phyloP scores from a whole-genome alignment of 441 rosid genomes.

The Croton setiger region DNA sequence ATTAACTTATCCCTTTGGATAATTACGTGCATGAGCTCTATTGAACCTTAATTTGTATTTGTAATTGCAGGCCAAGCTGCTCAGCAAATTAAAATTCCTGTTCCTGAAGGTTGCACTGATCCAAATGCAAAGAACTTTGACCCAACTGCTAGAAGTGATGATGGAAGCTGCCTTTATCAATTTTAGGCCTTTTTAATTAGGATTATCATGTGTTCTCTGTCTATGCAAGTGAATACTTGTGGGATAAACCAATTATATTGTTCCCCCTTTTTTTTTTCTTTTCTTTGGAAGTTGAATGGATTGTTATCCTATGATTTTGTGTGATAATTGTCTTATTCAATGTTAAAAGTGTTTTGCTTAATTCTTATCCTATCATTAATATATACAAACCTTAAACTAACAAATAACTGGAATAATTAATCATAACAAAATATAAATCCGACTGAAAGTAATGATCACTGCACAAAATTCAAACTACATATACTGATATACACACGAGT shows the following conservation, averaged over 20 bases:
- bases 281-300: constrained; percentile 5
- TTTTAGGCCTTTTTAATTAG: constrained; percentile 20
- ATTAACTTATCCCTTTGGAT: no score
- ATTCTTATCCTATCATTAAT: not conserved
- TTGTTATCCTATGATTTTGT: constrained; percentile 40
- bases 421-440: no score
- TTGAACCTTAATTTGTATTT: not conserved
- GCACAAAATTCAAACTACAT: no score
- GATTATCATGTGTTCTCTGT: not conserved
- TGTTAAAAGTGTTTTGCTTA: constrained; percentile 3
- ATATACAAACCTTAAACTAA: not conserved
- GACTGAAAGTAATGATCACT: no score
- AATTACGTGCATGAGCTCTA: no score
- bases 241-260: constrained; percentile 19
- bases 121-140: constrained; percentile 64
- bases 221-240: constrained; percentile 12
- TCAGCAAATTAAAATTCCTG: constrained; percentile 66
- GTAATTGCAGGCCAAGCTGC: constrained; percentile 68
- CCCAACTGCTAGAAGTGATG: constrained; percentile 94
- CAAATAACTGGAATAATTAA: not conserved
- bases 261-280: not conserved
- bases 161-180: constrained; percentile 72
- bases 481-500: no score
- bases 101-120: constrained; percentile 90
- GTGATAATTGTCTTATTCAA: constrained; percentile 6